These are phyloP conservation scores for Oryza coarctata DNA, from an alignment of 176 grass and related monocot genomes.

Conservation along the genomic window DNA sequence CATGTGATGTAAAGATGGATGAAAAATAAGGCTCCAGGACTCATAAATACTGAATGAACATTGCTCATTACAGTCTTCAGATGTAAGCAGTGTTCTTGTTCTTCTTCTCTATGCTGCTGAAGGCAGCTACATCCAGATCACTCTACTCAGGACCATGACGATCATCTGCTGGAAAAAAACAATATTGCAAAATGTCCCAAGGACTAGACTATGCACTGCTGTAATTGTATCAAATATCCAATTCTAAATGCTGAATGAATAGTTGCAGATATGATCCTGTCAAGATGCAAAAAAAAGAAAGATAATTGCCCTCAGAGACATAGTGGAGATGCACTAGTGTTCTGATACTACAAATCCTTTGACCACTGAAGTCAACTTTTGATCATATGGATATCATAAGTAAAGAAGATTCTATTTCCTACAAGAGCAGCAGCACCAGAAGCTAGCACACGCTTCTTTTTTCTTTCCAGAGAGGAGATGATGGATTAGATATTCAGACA, in stretches of 20 bases:
- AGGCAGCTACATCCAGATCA: not conserved
- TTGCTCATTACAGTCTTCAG: not conserved
- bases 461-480: not conserved
- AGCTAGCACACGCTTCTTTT: not conserved
- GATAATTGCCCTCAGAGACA: not conserved
- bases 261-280: not conserved
- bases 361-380: not conserved
- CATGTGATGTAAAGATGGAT: not conserved
- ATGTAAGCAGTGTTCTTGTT: not conserved
- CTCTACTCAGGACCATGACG: not conserved
- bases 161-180: not conserved
- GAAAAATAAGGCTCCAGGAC: not conserved
- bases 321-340: not conserved
- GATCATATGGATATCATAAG: not conserved
- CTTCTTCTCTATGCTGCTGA: not conserved
- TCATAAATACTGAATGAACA: not conserved
- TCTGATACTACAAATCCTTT: not conserved
- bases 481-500: not conserved
- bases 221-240: not conserved
- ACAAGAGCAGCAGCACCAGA: not conserved
- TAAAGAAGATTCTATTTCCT: constrained; percentile 8
- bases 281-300: not conserved
- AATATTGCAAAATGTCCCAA: not conserved
- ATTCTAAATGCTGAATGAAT: not conserved
- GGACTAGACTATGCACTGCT: not conserved